A percentile compares a stretch with the other conserved stretches of the same genome.
Evolutionary conservation across 2,329 filamentous ascomycete species (phyloP).

Genomic region (Aspergillus bombycis): DNA sequence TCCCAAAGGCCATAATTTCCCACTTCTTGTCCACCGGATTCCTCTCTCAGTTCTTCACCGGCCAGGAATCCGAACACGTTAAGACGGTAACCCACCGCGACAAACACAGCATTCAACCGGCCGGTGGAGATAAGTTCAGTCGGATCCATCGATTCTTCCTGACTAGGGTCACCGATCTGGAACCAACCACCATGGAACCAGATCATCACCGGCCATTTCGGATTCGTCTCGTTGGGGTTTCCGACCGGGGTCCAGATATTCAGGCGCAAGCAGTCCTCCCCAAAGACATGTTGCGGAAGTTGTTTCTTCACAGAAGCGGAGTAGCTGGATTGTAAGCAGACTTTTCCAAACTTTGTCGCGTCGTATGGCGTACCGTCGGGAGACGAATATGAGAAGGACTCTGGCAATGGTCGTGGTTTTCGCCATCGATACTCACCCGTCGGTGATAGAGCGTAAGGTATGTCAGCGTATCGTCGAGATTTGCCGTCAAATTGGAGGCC

Average conservation of each 20-base stretch:
- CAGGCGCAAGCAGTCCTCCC: conserved; percentile 54
- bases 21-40: conserved; percentile 26
- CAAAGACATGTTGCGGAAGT: conserved; percentile 29
- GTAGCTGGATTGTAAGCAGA: conserved; percentile 47
- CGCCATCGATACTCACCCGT: conserved; percentile 43
- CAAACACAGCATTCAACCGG: conserved; percentile 44
- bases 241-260: conserved; percentile 54
- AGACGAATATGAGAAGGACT: conserved; percentile 32
- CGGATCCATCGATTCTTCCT: conserved; percentile 48
- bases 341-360: conserved; percentile 39
- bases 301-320: conserved; percentile 21
- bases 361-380: conserved; percentile 35
- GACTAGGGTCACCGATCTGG: conserved; percentile 50
- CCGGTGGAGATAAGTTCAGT: conserved; percentile 42
- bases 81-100: conserved; percentile 53
- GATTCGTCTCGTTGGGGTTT: conserved; percentile 11
- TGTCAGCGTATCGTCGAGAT: conserved; percentile 34
- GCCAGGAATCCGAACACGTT: conserved; percentile 56
- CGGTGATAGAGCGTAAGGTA: conserved; percentile 48
- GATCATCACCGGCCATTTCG: conserved; percentile 37
- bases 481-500: conserved; percentile 26
- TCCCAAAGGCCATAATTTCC: conserved; percentile 53
- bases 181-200: conserved; percentile 52
- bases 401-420: conserved; percentile 39
- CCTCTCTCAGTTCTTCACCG: conserved; percentile 41